These are phyloP conservation scores for Fusarium floridanum DNA, from an alignment of 2,329 filamentous ascomycete genomes.

Conservation along the genomic window DNA sequence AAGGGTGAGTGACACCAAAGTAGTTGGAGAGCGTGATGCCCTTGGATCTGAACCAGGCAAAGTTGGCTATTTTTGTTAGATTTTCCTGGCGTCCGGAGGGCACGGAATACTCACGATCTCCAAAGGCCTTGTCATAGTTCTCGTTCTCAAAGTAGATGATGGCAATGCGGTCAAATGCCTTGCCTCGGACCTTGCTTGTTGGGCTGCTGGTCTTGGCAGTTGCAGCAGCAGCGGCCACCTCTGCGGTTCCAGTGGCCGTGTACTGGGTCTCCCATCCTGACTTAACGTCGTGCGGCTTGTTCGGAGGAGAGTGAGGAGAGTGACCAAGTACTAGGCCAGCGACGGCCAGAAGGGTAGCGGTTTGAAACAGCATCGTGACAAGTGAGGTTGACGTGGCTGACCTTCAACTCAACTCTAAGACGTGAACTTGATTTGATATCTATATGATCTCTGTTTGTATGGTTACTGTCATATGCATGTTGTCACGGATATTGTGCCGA, in stretches of 20 bases:
- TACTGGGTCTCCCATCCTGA: conserved; percentile 55
- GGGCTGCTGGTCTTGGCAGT: conserved; percentile 72
- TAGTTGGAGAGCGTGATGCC: conserved; percentile 51
- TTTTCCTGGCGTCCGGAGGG: neutral
- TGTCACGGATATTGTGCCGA: conserved; percentile 24
- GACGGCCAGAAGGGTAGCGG: conserved; percentile 42
- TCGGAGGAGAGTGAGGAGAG: conserved; percentile 17
- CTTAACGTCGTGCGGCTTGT: neutral
- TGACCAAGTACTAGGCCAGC: conserved; percentile 45
- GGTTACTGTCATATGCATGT: neutral
- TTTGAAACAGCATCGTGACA: conserved; percentile 34
- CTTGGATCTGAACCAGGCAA: conserved; percentile 46
- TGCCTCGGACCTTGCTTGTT: conserved; percentile 74
- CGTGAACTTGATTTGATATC: conserved; percentile 15
- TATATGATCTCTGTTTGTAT: neutral
- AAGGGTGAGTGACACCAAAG: conserved; percentile 73
- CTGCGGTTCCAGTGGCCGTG: conserved; percentile 64
- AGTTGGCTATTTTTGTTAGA: conserved; percentile 36
- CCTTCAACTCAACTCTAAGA: neutral
- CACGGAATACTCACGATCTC: conserved; percentile 64
- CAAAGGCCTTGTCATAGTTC: conserved; percentile 73
- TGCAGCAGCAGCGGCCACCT: conserved; percentile 68
- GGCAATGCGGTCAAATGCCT: conserved; percentile 78
- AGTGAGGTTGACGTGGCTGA: neutral
- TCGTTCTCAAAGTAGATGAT: conserved; percentile 85